Evolutionary conservation across 495 filamentous ascomycete genomes (phyloP), one percentile per base, ranked within the genome.

Genomic region (Aspergillus heteromorphus): DNA sequence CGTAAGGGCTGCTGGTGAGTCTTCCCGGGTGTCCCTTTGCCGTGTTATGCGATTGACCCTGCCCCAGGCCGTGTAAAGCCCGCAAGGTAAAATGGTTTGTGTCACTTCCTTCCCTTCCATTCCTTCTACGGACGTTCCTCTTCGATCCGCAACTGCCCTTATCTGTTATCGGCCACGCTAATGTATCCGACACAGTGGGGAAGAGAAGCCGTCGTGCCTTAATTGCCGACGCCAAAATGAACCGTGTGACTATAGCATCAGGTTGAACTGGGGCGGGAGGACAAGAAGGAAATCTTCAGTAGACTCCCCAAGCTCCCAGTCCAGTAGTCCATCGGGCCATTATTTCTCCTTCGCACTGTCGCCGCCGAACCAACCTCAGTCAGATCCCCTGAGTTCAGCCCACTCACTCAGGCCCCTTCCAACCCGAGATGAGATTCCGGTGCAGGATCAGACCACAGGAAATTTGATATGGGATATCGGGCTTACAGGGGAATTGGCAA

Each of bases 1-100:
- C 81, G 89, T 41, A 91, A 87, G 72, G 89, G 89, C 57, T 95
- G 89, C 71, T 92, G 89, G 89, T 91, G 71, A 75, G 83, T 77
- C 48, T 57, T 36, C 23, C 29, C 31, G 54, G 41, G 4, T 7
- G 25, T 43, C 45, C 51, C 19, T 59, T 10, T 31, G 41, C 36
- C 31, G 49, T 17, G 29, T 30, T 6, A 8, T 57, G 20, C 4
- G 23, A 21, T 31, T 51, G 29, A 51, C 45, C 40, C 31, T 18
- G 14, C 31, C 25, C 20, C 31, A 91, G 87, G 86, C 87, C 86
- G 18, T 95, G 89, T 73, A 95, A 95, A 70, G 80, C 83, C 50
- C 80, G 87, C 49, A 95, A 92, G 66, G 84, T 93, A 57, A 93
- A 95, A 75, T 93, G 89, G 79, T 81, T 73, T 61, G 61, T 59